phyloP scores from a whole-genome alignment of 495 filamentous ascomycete species.

The Penicillium taxi region DNA sequence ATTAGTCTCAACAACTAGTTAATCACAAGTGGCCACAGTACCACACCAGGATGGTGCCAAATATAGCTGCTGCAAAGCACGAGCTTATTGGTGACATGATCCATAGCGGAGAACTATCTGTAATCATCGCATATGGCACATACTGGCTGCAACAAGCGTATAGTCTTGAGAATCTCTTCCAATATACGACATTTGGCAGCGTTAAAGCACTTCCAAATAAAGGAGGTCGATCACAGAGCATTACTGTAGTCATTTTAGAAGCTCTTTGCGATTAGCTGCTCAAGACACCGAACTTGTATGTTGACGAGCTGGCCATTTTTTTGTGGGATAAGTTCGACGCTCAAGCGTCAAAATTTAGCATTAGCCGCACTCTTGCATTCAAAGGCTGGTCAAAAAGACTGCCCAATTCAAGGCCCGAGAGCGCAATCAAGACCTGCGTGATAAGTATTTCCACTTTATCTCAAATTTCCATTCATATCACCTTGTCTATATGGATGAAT shows the following conservation, averaged over 20 bases:
- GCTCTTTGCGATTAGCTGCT: slow-evolving; percentile 17
- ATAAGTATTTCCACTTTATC: slow-evolving; percentile 3
- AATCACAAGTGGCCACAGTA: slow-evolving; percentile 3
- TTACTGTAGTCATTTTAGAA: slow-evolving; percentile 21
- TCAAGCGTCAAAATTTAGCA: slow-evolving; percentile 3
- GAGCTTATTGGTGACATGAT: slow-evolving; percentile 15
- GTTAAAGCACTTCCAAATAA: slow-evolving; percentile 20
- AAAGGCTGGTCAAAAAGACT: slow-evolving; percentile 9
- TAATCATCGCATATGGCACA: slow-evolving; percentile 11
- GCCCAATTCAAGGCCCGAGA: not conserved
- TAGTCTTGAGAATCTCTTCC: slow-evolving; percentile 18
- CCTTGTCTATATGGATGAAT: slow-evolving; percentile 6
- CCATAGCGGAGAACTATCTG: slow-evolving; percentile 11
- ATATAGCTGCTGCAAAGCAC: slow-evolving; percentile 9
- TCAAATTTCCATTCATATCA: slow-evolving; percentile 7
- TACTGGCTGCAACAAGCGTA: slow-evolving; percentile 14
- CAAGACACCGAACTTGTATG: slow-evolving; percentile 17
- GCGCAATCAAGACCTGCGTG: not conserved
- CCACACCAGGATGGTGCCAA: slow-evolving; percentile 10
- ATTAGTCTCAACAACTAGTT: no score
- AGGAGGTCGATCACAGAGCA: slow-evolving; percentile 9
- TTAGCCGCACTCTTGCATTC: not conserved
- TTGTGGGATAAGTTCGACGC: slow-evolving; percentile 8
- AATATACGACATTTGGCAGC: slow-evolving; percentile 25
- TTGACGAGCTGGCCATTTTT: slow-evolving; percentile 21